These are phyloP conservation scores for Danielia oregonensis DNA, from an alignment of 805 yeast species.

Conservation along the genomic window DNA sequence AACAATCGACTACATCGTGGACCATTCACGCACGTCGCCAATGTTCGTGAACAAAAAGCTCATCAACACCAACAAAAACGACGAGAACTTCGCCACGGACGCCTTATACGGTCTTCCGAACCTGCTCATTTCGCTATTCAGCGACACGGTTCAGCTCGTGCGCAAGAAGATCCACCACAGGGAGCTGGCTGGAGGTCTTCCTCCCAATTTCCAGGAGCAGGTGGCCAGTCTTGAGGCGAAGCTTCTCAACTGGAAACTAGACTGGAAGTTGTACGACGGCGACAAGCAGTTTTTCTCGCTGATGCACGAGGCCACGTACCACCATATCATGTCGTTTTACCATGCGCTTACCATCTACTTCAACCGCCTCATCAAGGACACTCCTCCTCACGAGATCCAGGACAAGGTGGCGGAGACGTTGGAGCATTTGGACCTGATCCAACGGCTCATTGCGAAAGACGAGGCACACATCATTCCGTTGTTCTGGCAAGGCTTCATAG, in stretches of 20 bases:
- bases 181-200: slow-evolving; percentile 21
- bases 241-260: slow-evolving; percentile 64
- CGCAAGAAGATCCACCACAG: slow-evolving; percentile 57
- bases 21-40: slow-evolving; percentile 24
- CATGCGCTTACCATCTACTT: slow-evolving; percentile 69
- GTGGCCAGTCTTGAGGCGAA: slow-evolving; percentile 38
- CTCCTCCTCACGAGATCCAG: slow-evolving; percentile 56
- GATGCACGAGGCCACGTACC: slow-evolving; percentile 69
- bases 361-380: slow-evolving; percentile 57
- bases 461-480: slow-evolving; percentile 66
- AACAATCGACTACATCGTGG: slow-evolving; percentile 17
- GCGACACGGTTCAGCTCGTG: slow-evolving; percentile 65
- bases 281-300: slow-evolving; percentile 41
- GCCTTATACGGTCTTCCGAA: slow-evolving; percentile 83
- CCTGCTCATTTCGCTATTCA: slow-evolving; percentile 67
- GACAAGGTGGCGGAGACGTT: slow-evolving; percentile 58
- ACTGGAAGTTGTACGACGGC: slow-evolving; percentile 55
- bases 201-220: slow-evolving; percentile 32
- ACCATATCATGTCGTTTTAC: slow-evolving; percentile 77
- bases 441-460: slow-evolving; percentile 50
- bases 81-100: slow-evolving; percentile 66
- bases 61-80: slow-evolving; percentile 46
- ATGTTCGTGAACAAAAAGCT: slow-evolving; percentile 39
- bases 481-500: slow-evolving; percentile 87
- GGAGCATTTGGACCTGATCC: slow-evolving; percentile 60